Conservation (phyloP, 1,139 yeast genomes). For the Geotrichum australiense region DNA sequence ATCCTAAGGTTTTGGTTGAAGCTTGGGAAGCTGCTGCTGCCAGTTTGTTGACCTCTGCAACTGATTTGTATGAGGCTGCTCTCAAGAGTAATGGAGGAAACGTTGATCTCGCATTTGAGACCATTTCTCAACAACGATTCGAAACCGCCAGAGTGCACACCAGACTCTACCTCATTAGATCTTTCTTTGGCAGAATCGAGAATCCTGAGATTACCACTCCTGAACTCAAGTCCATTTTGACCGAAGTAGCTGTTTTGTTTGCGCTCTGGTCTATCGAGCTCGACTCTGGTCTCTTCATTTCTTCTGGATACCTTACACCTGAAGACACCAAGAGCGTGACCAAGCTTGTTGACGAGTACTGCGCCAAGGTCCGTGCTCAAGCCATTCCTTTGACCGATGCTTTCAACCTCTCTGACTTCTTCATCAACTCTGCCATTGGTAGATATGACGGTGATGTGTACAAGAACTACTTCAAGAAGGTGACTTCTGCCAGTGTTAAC, state of each 20-base stretch:
- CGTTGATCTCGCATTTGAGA: constrained; percentile 32
- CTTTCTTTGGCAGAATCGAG: constrained; percentile 29
- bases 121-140: constrained; percentile 33
- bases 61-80: constrained; percentile 22
- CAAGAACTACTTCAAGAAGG: constrained; percentile 54
- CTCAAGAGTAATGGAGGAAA: constrained; percentile 23
- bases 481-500: constrained; percentile 32
- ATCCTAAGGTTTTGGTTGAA: constrained; percentile 28
- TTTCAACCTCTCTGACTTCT: constrained; percentile 76
- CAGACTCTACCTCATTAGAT: constrained; percentile 28
- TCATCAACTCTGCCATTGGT: constrained; percentile 83
- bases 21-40: constrained; percentile 37
- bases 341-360: constrained; percentile 33
- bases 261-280: constrained; percentile 68
- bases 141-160: constrained; percentile 35
- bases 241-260: constrained; percentile 50
- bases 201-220: constrained; percentile 19
- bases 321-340: constrained; percentile 33
- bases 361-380: constrained; percentile 47
- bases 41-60: constrained; percentile 30
- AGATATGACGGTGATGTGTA: constrained; percentile 80
- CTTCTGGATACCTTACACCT: constrained; percentile 46
- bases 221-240: constrained; percentile 36
- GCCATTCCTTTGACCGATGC: constrained; percentile 84
- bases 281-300: constrained; percentile 70